A percentile compares a stretch with the other conserved stretches of the same genome.
phyloP scores from a whole-genome alignment of 2,329 filamentous ascomycete genomes.

The Dothidotthia symphoricarpi region DNA sequence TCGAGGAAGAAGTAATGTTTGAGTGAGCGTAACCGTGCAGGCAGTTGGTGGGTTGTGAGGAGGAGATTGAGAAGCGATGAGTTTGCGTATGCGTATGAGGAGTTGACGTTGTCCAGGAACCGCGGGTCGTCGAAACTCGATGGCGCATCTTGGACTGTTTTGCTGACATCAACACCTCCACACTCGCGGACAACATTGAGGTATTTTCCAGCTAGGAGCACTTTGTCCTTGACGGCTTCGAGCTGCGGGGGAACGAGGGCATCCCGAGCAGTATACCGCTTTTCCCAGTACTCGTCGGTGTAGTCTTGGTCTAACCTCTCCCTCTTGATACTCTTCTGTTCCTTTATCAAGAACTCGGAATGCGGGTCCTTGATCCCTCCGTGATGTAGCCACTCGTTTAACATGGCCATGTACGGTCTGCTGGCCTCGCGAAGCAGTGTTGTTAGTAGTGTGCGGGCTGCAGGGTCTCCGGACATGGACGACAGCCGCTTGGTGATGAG shows the following conservation, averaged over 20 bases:
- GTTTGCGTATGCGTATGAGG: slow-evolving; percentile 92
- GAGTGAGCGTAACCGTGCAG: slow-evolving; percentile 79
- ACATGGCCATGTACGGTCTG: slow-evolving; percentile 93
- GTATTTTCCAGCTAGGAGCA: slow-evolving; percentile 93
- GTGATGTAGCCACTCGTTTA: slow-evolving; percentile 98
- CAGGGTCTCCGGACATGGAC: slow-evolving; percentile 89
- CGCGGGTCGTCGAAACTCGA: slow-evolving; percentile 85
- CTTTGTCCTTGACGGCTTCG: slow-evolving; percentile 87
- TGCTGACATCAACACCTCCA: slow-evolving; percentile 90
- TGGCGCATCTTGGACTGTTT: slow-evolving; percentile 83
- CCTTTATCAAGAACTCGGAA: slow-evolving; percentile 89
- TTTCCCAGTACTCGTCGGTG: slow-evolving; percentile 99
- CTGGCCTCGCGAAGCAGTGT: slow-evolving; percentile 83
- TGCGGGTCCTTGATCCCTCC: slow-evolving; percentile 94
- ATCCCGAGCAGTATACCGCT: slow-evolving; percentile 90
- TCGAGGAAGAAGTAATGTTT: slow-evolving; percentile 99
- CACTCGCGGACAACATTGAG: slow-evolving; percentile 97
- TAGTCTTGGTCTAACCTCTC: slow-evolving; percentile 94
- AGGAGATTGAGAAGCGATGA: slow-evolving; percentile 87
- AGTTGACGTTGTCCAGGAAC: slow-evolving; percentile 94
- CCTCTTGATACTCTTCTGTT: slow-evolving; percentile 90
- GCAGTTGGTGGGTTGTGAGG: slow-evolving; percentile 87
- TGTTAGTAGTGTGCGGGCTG: slow-evolving; percentile 77
- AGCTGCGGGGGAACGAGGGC: slow-evolving; percentile 90
- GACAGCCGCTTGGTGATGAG: slow-evolving; percentile 81